A percentile compares a stretch with the other conserved stretches of the same genome.
phyloP scores from a whole-genome alignment of 225 moss, liverwort and hornwort genomes.

The Marchantia paleacea region DNA sequence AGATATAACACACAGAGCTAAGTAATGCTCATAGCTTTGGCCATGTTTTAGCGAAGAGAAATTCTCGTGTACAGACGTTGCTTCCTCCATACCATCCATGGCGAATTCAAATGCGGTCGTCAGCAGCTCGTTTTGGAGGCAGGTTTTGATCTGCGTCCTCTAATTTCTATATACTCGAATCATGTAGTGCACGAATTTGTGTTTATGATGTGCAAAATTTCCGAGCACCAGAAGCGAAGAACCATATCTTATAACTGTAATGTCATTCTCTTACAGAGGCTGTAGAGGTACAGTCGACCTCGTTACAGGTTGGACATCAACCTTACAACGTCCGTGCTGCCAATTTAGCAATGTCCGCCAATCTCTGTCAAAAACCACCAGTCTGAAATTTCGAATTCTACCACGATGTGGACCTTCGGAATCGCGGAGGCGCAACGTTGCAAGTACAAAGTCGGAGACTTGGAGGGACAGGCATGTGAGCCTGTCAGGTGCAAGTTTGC shows the following conservation, averaged over 20 bases:
- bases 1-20: too few relatives aligned
- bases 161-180: background rate
- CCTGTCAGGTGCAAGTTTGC: background rate
- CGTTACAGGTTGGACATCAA: background rate
- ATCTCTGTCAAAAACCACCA: background rate
- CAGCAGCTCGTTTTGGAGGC: conserved; percentile 11
- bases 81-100: conserved; percentile 26
- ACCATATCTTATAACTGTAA: background rate
- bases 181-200: too few relatives aligned
- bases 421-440: background rate
- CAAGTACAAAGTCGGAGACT: background rate
- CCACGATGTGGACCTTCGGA: background rate
- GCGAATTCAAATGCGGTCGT: background rate
- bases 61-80: background rate
- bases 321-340: background rate
- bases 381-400: background rate
- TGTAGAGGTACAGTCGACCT: background rate
- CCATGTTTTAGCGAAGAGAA: background rate
- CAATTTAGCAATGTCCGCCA: background rate
- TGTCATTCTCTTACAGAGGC: conserved; percentile 5
- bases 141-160: background rate
- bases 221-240: background rate
- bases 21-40: background rate
- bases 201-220: too few relatives aligned
- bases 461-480: background rate